Evolutionary conservation across 768 basidiomycete species (phyloP).

Genomic region (Hydnum rufescens): DNA sequence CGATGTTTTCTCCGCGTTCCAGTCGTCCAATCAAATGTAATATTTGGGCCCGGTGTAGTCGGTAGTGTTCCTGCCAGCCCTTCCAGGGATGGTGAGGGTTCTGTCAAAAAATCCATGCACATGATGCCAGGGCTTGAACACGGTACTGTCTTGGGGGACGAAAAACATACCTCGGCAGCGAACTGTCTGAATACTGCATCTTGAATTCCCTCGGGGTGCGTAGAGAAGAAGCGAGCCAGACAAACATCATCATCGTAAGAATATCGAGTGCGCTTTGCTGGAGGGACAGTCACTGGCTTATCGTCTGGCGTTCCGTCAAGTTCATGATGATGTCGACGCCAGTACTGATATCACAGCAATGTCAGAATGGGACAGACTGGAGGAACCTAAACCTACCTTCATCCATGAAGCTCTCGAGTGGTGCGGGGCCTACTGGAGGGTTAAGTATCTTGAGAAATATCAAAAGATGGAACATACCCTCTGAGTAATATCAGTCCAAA

Average conservation of each 20-base stretch:
- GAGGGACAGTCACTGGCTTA: constrained; percentile 43
- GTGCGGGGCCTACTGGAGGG: constrained; percentile 45
- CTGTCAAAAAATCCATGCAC: constrained; percentile 21
- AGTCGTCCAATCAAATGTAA: constrained; percentile 44
- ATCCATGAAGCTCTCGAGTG: constrained; percentile 88
- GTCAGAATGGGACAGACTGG: background rate
- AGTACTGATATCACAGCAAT: constrained; percentile 26
- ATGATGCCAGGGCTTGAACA: too few relatives aligned
- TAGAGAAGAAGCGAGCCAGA: constrained; percentile 53
- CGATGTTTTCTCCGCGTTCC: constrained; percentile 28
- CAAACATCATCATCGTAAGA: constrained; percentile 60
- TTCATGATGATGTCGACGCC: constrained; percentile 75
- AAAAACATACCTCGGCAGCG: constrained; percentile 36
- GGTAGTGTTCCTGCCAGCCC: constrained; percentile 83
- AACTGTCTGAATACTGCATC: constrained; percentile 74
- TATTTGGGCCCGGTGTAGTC: constrained; percentile 28
- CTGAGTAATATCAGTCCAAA: constrained; percentile 57
- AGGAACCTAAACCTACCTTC: constrained; percentile 25
- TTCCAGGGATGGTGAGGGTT: constrained; percentile 85
- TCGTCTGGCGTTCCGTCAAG: constrained; percentile 46
- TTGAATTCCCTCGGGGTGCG: constrained; percentile 48
- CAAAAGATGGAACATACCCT: constrained; percentile 26
- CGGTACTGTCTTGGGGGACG: constrained; percentile 4
- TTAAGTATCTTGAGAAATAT: too few relatives aligned
- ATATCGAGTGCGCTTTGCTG: constrained; percentile 79